These are phyloP conservation scores for Melaleuca alternifolia DNA, from an alignment of 345 rosid genomes.

Conservation along the genomic window DNA sequence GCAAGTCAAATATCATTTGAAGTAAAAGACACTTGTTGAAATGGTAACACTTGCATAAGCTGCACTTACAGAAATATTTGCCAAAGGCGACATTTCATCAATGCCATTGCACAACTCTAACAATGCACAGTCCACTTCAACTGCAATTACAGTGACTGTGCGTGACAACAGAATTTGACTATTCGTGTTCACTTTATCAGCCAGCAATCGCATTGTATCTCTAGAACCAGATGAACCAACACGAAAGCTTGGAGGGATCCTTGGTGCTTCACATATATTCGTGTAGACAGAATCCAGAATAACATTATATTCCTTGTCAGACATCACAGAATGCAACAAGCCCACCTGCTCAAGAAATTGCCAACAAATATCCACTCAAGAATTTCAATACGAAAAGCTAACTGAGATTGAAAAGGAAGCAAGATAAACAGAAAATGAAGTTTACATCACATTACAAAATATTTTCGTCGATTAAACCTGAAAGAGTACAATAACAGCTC, in stretches of 20 bases:
- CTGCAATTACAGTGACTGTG: slow-evolving; percentile 73
- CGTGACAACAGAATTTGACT: slow-evolving; percentile 79
- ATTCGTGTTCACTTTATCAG: slow-evolving; percentile 87
- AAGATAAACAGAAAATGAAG: background rate
- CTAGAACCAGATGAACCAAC: slow-evolving; percentile 59
- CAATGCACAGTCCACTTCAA: slow-evolving; percentile 79
- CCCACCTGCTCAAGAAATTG: slow-evolving; percentile 57
- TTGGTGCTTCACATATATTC: slow-evolving; percentile 82
- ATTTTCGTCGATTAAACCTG: background rate
- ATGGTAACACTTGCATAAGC: background rate
- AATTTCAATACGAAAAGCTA: background rate
- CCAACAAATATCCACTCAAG: background rate
- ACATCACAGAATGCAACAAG: slow-evolving; percentile 72
- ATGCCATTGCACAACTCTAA: slow-evolving; percentile 80
- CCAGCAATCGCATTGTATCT: slow-evolving; percentile 74
- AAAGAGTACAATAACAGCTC: background rate
- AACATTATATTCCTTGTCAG: slow-evolving; percentile 85
- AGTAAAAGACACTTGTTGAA: background rate
- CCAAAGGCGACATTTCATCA: slow-evolving; percentile 78
- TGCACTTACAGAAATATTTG: slow-evolving; percentile 73
- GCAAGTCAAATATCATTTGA: background rate
- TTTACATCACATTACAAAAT: background rate
- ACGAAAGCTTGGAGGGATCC: slow-evolving; percentile 87
- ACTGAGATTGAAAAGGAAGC: background rate
- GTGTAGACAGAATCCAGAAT: slow-evolving; percentile 51